Percentiles rank a stretch among this genome's conserved stretches.
Evolutionary conservation across 2,329 filamentous ascomycete species (phyloP).

Genomic region (Aphanocladium album): DNA sequence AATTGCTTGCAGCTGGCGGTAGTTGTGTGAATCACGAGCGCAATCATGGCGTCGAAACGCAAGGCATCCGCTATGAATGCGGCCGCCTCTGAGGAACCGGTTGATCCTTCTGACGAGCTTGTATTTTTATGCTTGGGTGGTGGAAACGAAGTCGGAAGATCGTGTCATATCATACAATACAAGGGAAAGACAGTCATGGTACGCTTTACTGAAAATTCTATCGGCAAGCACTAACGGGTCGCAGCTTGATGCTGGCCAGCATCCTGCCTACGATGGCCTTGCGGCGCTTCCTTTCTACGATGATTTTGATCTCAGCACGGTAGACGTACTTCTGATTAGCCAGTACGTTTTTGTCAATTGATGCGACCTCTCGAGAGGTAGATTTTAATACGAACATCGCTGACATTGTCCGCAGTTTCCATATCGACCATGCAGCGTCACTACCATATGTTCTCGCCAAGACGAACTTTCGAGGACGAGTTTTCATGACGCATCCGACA

Average conservation of each 20-base stretch:
- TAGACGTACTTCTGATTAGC: conserved; percentile 95
- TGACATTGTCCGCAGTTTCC: conserved; percentile 63
- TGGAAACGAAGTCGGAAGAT: conserved; percentile 94
- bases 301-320: conserved; percentile 94
- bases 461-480: conserved; percentile 92
- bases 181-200: conserved; percentile 99
- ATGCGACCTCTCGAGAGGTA: not conserved
- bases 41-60: conserved; percentile 82
- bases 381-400: not conserved
- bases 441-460: conserved; percentile 95
- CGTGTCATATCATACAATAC: conserved; percentile 97
- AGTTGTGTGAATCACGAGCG: conserved; percentile 3
- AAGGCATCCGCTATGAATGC: conserved; percentile 74
- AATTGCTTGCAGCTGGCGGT: not conserved
- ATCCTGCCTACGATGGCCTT: conserved; percentile 92
- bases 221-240: not conserved
- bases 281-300: conserved; percentile 95
- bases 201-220: conserved; percentile 18
- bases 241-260: conserved; percentile 93
- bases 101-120: conserved; percentile 89
- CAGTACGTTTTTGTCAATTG: conserved; percentile 70
- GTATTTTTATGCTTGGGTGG: conserved; percentile 91
- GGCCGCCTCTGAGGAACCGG: conserved; percentile 68
- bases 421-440: conserved; percentile 98
- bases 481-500: conserved; percentile 99